Percentiles rank a stretch among this genome's conserved stretches.
Evolutionary conservation across 192 early-diverging fungal species (phyloP).

Genomic region (Ambispora gerdemannii): DNA sequence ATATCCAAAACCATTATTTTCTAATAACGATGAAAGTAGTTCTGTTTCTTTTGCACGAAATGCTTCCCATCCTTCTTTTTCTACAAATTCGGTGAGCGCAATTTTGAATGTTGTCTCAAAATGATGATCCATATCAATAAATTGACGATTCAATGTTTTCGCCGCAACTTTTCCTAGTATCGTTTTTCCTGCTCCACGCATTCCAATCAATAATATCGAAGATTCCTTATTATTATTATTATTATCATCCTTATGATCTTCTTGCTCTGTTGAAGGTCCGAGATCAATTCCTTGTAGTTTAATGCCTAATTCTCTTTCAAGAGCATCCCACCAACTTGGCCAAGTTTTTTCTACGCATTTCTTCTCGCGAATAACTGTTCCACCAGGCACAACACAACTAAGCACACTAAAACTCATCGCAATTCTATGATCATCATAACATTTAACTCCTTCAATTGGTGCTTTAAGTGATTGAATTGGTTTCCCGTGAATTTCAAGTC

Average conservation of each 20-base stretch:
- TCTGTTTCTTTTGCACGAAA: conserved; percentile 82
- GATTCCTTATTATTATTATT: conserved; percentile 37
- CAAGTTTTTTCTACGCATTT: conserved; percentile 99
- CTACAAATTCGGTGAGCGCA: conserved; percentile 80
- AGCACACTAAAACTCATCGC: conserved; percentile 96
- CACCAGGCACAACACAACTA: conserved; percentile 67
- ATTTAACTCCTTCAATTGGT: conserved; percentile 71
- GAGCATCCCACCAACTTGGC: conserved; percentile 98
- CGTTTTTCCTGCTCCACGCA: conserved; percentile 98
- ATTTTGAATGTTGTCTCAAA: conserved; percentile 67
- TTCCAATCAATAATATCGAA: conserved; percentile 91
- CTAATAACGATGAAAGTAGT: conserved; percentile 61
- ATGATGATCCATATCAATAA: conserved; percentile 87
- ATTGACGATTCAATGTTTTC: conserved; percentile 58
- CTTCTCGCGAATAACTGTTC: conserved; percentile 83
- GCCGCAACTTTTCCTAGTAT: conserved; percentile 77
- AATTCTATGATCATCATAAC: conserved; percentile 97
- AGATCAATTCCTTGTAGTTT: conserved; percentile 56
- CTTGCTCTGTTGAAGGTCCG: conserved; percentile 34
- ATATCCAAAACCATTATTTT: conserved; percentile 51
- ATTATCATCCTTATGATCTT: conserved; percentile 12
- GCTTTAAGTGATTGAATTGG: conserved; percentile 48
- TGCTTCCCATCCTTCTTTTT: conserved; percentile 73
- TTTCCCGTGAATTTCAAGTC: conserved; percentile 81
- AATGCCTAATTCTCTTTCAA: conserved; percentile 76